Base-by-base conservation (phyloP, 768 basidiomycete species). In the Termitomyces sp. region DNA sequence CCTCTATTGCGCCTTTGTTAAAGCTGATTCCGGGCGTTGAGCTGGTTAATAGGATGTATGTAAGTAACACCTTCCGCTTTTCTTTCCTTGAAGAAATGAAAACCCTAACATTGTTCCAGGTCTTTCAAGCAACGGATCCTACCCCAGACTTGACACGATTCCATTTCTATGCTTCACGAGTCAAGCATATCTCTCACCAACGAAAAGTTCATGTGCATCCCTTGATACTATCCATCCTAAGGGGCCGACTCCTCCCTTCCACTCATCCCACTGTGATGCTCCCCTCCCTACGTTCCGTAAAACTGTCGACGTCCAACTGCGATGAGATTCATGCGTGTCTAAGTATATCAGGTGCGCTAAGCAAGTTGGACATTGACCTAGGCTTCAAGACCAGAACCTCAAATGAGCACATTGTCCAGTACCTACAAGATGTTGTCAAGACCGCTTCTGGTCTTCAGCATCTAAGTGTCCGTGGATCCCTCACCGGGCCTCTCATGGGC, bases 1-100 rank as follows among this genome's bases (percentile, higher is more conserved):
- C 73, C 32, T 81, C 79, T 29, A 68, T 78, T 15, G 63, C 64
- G 20, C 82, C 82, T 37, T 66, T 83, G 38, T 65, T 83, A 5
- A 65, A 72, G 47, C 70, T 84, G 48, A 70, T 79, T 14, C 73
- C 77, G 5, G 70, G 70, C 6, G 40, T 77, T 29, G 55, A 61
- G 14, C 51, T 67, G 4, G 61, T 65, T 6, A 66, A 73, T 57
- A 74, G 72, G 17, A 64, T 70, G 57, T 76, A 74, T 67, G 78
- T 80, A 67, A 56, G 78, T 69, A 15, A 38, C 2, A 5, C 20
- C 25, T 32, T 17, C 14, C 14, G 43, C 53, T 9, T 57, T 4
- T 17, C 40, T 54, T 60, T 8, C 8, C 25, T 40, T 43, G 31
- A 50, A 49, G 31, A 32, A 17, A 51, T 43, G 34, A 36, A 25